Conservation (phyloP, 2,329 filamentous ascomycete species). For the Stachybotrys chartarum region DNA sequence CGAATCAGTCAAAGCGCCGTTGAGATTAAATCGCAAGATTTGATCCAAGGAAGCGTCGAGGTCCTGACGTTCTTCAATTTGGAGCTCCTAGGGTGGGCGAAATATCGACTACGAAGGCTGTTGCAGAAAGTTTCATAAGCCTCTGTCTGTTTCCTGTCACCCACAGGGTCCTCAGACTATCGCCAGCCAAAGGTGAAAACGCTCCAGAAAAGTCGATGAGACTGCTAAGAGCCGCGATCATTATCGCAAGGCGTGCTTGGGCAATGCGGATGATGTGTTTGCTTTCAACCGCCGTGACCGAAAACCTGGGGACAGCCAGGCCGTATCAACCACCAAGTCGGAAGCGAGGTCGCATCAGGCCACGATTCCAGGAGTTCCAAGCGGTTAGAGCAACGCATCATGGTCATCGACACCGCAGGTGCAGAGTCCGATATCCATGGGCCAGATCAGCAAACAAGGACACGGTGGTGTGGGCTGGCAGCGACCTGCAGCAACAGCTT, state of each 20-base stretch:
- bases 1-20: neutral
- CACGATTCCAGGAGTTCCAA: no score
- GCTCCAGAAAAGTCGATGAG: neutral
- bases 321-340: no score
- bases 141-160: neutral
- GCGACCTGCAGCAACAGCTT: no score
- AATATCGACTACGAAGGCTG: neutral
- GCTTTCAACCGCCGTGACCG: neutral
- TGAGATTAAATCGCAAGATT: neutral
- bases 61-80: neutral
- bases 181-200: neutral
- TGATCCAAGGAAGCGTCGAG: neutral
- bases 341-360: no score
- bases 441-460: no score
- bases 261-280: neutral
- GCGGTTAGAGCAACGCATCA: no score
- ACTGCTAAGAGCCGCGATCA: neutral
- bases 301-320: neutral
- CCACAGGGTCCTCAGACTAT: neutral
- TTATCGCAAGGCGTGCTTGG: neutral
- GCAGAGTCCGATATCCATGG: no score
- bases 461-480: no score
- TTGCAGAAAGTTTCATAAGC: neutral
- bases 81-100: neutral
- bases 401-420: no score